phyloP scores from a whole-genome alignment of 805 yeast species.

The Wickerhamiella cacticola region DNA sequence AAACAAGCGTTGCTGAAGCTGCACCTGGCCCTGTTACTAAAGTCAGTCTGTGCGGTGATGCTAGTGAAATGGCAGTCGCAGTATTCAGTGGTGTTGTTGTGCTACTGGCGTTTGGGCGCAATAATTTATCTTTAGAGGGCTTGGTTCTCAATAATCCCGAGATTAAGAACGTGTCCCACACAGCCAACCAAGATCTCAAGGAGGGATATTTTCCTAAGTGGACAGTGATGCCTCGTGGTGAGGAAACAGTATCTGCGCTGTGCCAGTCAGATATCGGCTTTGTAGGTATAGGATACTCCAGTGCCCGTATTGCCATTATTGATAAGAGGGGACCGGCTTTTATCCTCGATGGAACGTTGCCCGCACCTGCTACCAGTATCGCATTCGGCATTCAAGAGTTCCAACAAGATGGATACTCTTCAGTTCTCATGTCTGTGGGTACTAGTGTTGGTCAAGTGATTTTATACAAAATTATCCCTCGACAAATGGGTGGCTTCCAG shows the following conservation, averaged over 20 bases:
- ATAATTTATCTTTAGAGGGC: conserved; percentile 26
- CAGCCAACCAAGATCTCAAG: conserved; percentile 39
- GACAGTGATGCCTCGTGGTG: conserved; percentile 34
- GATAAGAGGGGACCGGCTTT: conserved; percentile 69
- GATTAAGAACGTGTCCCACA: conserved; percentile 37
- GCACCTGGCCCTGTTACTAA: conserved; percentile 35
- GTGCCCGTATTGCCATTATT: conserved; percentile 62
- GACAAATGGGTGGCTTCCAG: conserved; percentile 46
- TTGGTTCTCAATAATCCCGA: conserved; percentile 17
- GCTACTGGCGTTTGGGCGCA: conserved; percentile 56
- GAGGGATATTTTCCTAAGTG: conserved; percentile 54
- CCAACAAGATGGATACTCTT: conserved; percentile 56
- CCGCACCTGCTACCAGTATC: conserved; percentile 34
- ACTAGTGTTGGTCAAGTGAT: conserved; percentile 62
- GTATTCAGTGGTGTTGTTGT: conserved; percentile 60
- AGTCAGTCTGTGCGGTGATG: conserved; percentile 66
- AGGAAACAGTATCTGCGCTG: conserved; percentile 46
- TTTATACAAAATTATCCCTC: conserved; percentile 54
- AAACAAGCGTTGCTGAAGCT: conserved; percentile 40
- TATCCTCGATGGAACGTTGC: conserved; percentile 33
- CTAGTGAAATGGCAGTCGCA: conserved; percentile 63
- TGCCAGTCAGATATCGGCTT: conserved; percentile 69
- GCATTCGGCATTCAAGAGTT: conserved; percentile 64
- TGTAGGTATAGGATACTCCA: conserved; percentile 62
- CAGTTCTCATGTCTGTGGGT: conserved; percentile 65